Conservation (phyloP, 164 flowering plant species). For the Piper betle region DNA sequence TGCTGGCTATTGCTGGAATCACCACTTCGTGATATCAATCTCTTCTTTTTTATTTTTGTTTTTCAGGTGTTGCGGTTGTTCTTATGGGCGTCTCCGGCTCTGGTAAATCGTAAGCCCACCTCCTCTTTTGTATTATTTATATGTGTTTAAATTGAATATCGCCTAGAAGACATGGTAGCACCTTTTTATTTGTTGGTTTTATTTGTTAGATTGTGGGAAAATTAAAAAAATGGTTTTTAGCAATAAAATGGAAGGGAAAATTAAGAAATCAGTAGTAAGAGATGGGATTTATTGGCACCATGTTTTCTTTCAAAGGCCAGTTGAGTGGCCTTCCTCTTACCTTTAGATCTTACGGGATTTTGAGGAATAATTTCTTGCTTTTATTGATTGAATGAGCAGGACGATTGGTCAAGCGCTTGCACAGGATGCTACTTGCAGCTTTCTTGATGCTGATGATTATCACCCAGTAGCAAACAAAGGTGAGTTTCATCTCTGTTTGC, state of each 20-base stretch:
- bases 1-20: background rate
- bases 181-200: background rate
- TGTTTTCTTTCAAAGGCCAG: background rate
- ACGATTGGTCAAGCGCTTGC: conserved; percentile 63
- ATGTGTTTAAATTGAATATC: background rate
- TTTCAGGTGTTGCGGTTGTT: conserved; percentile 42
- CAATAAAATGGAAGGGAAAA: no score
- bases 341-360: background rate
- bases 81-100: conserved; percentile 80
- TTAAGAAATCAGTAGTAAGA: background rate
- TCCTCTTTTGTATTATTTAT: background rate
- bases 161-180: background rate
- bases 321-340: background rate
- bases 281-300: background rate
- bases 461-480: conserved; percentile 71
- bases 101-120: conserved; percentile 63
- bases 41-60: background rate
- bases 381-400: conserved; percentile 19
- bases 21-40: background rate
- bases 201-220: background rate
- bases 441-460: conserved; percentile 86
- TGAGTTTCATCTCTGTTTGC: conserved; percentile 2
- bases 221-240: background rate
- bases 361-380: background rate
- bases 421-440: conserved; percentile 21